A percentile compares a stretch with the other conserved stretches of the same genome.
Evolutionary conservation across 768 basidiomycete genomes (phyloP).

Genomic region (Omphalotus guepiniiformis): DNA sequence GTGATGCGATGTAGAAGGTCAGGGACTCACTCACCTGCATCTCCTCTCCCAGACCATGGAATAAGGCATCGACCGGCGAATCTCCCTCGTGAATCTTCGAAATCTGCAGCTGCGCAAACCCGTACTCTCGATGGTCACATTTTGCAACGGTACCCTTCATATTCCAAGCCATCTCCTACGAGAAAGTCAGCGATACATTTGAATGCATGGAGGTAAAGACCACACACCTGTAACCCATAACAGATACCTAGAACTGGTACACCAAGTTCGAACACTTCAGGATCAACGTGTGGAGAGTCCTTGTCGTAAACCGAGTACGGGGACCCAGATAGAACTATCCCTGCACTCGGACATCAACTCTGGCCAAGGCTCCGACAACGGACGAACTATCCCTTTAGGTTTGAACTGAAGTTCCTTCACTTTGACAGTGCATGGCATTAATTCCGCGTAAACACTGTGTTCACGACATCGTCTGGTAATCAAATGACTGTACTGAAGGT

Average conservation of each 20-base stretch:
- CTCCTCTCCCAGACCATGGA: constrained; percentile 82
- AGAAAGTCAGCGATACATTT: background rate
- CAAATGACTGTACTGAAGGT: constrained; percentile 84
- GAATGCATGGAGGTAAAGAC: background rate
- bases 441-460: constrained; percentile 94
- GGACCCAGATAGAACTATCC: constrained; percentile 95
- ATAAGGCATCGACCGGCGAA: constrained; percentile 65
- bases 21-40: constrained; percentile 60
- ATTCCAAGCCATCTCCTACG: constrained; percentile 89
- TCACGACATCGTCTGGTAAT: constrained; percentile 98
- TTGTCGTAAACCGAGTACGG: constrained; percentile 97
- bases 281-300: constrained; percentile 92
- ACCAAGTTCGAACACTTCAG: constrained; percentile 80
- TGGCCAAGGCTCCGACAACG: background rate
- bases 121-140: constrained; percentile 93
- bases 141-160: constrained; percentile 80
- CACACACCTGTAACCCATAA: constrained; percentile 86
- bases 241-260: constrained; percentile 96
- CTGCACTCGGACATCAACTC: constrained; percentile 26
- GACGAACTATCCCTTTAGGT: constrained; percentile 69
- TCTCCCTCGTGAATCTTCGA: constrained; percentile 50
- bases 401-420: constrained; percentile 86
- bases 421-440: constrained; percentile 94
- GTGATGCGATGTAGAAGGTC: background rate
- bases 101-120: constrained; percentile 80